phyloP scores from a whole-genome alignment of 1,139 yeast species.

The Candida pseudocylindracea region DNA sequence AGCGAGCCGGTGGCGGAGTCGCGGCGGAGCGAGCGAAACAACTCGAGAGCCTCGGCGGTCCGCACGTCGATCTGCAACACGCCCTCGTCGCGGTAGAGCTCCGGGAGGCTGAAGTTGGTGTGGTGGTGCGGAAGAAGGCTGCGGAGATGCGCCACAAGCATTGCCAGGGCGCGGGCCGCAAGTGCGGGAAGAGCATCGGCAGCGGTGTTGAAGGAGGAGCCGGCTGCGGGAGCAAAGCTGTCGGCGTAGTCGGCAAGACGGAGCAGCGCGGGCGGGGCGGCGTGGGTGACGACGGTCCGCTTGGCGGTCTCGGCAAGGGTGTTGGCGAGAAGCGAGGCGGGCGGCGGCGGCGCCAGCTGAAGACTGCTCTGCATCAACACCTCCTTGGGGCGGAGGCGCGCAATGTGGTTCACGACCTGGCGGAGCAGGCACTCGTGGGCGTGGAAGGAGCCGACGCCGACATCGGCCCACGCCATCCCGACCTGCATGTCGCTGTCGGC shows the following conservation, averaged over 20 bases:
- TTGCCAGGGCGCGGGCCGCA: conserved; percentile 21
- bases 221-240: too few relatives aligned
- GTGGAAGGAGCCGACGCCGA: conserved; percentile 61
- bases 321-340: too few relatives aligned
- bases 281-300: too few relatives aligned
- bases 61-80: conserved; percentile 65
- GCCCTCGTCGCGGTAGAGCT: conserved; percentile 17
- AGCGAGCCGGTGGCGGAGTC: conserved; percentile 46
- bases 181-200: conserved; percentile 28
- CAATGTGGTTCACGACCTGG: too few relatives aligned
- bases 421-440: conserved; percentile 19
- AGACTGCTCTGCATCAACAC: too few relatives aligned
- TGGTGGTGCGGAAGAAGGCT: conserved; percentile 19
- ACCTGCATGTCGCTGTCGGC: conserved; percentile 24
- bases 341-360: too few relatives aligned
- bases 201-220: conserved; percentile 11
- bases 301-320: too few relatives aligned
- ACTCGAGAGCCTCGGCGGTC: conserved; percentile 65
- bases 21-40: conserved; percentile 19
- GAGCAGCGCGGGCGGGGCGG: too few relatives aligned
- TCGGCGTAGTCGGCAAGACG: too few relatives aligned
- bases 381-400: too few relatives aligned
- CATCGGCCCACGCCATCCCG: conserved; percentile 79
- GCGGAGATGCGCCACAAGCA: conserved; percentile 16
- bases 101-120: conserved; percentile 15